phyloP scores from a whole-genome alignment of 495 filamentous ascomycete species.

The Annulohypoxylon maeteangense region DNA sequence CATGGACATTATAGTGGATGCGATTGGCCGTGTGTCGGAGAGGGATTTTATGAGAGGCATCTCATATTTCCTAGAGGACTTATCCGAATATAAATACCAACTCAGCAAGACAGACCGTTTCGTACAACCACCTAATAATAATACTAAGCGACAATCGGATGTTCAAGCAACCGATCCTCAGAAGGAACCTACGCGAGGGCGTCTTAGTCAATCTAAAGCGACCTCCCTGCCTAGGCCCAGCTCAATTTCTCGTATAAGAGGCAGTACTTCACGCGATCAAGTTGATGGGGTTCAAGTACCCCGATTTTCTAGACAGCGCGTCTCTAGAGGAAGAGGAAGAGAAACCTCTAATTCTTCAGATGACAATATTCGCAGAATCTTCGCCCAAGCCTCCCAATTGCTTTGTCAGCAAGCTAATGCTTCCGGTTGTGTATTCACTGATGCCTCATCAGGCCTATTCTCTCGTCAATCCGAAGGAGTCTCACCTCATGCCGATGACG shows the following conservation, averaged over 20 bases:
- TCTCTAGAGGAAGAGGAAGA: background rate
- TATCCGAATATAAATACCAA: conserved; percentile 43
- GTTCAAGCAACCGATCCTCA: conserved; percentile 21
- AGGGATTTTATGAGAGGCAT: conserved; percentile 43
- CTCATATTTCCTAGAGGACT: conserved; percentile 42
- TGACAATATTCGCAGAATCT: conserved; percentile 31
- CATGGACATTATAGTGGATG: conserved; percentile 22
- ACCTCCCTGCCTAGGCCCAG: background rate
- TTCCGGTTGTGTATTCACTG: conserved; percentile 36
- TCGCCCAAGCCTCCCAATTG: conserved; percentile 37
- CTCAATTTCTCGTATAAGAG: conserved; percentile 1
- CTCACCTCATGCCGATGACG: conserved; percentile 9
- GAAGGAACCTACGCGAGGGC: conserved; percentile 16
- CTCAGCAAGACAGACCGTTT: conserved; percentile 34
- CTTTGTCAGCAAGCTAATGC: conserved; percentile 39
- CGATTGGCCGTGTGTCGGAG: conserved; percentile 38
- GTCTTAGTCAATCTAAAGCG: conserved; percentile 1
- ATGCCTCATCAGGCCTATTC: conserved; percentile 34
- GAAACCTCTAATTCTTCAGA: conserved; percentile 20
- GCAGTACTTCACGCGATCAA: background rate
- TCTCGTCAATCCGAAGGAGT: conserved; percentile 16
- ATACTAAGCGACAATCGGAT: conserved; percentile 7
- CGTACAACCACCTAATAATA: background rate
- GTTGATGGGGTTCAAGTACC: background rate
- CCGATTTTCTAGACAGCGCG: conserved; percentile 21